Conservation (phyloP, 306 rosid species). For the Pyrus communis region DNA sequence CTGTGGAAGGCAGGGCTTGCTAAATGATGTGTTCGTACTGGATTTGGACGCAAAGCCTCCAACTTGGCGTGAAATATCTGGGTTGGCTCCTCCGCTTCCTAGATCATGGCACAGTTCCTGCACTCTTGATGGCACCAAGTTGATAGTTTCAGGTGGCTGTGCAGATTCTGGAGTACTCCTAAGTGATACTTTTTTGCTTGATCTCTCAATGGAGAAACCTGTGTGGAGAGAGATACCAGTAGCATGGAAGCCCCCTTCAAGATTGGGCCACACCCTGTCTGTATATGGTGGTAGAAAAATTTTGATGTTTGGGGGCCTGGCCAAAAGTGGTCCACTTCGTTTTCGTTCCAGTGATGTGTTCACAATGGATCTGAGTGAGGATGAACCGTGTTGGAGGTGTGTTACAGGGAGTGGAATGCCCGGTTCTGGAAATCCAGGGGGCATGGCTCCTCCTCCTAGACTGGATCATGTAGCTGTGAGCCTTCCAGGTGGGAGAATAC, state of each 20-base stretch:
- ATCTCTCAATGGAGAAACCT: constrained; percentile 95
- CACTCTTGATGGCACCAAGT: constrained; percentile 95
- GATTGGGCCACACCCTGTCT: constrained; percentile 88
- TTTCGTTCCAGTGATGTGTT: constrained; percentile 95
- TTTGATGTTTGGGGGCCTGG: constrained; percentile 98
- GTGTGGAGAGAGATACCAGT: constrained; percentile 97
- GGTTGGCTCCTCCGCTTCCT: constrained; percentile 98
- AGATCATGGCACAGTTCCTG: constrained; percentile 99
- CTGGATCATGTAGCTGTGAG: constrained; percentile 97
- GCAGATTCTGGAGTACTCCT: constrained; percentile 98
- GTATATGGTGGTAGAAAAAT: constrained; percentile 98
- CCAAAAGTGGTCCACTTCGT: constrained; percentile 94
- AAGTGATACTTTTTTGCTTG: constrained; percentile 93
- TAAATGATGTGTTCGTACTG: constrained; percentile 90
- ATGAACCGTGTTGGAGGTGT: constrained; percentile 97
- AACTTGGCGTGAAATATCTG: constrained; percentile 97
- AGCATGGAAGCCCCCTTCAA: constrained; percentile 97
- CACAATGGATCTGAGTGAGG: constrained; percentile 95
- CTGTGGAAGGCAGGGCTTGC: constrained; percentile 95
- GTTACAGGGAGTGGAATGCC: constrained; percentile 97
- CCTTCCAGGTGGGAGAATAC: constrained; percentile 97
- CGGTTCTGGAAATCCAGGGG: constrained; percentile 96
- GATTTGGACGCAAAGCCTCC: constrained; percentile 96
- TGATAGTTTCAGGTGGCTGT: constrained; percentile 98
- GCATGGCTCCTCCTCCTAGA: constrained; percentile 97